Conservation (phyloP, 768 basidiomycete species). For the Tulasnella sp. region DNA sequence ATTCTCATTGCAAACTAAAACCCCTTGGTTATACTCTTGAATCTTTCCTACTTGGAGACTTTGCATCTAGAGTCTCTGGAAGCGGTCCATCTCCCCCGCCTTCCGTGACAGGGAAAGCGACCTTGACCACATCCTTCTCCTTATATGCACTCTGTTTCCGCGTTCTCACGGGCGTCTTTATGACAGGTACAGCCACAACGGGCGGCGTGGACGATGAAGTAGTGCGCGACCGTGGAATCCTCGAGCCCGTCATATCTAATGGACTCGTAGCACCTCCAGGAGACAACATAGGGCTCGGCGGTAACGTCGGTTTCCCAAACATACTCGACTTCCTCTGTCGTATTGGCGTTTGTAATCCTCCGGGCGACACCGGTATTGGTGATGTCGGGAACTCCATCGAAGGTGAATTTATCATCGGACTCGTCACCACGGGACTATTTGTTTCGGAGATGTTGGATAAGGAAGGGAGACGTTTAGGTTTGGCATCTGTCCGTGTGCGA, state of each 20-base stretch:
- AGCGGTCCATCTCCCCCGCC: neutral
- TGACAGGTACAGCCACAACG: too few relatives aligned
- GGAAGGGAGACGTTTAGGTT: neutral
- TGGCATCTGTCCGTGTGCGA: slow-evolving; percentile 4
- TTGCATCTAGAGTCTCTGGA: neutral
- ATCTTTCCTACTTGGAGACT: neutral
- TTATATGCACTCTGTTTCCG: too few relatives aligned
- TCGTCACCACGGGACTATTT: too few relatives aligned
- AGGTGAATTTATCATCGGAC: too few relatives aligned
- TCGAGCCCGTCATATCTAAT: too few relatives aligned
- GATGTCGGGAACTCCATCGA: neutral
- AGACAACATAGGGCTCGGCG: too few relatives aligned
- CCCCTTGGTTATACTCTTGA: neutral
- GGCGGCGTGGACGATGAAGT: too few relatives aligned
- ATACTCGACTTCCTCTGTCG: slow-evolving; percentile 5
- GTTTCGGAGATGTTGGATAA: neutral
- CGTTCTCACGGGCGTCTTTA: too few relatives aligned
- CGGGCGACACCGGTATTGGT: neutral
- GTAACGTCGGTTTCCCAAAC: neutral
- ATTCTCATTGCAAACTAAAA: neutral
- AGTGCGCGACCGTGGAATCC: too few relatives aligned
- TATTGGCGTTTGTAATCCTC: neutral
- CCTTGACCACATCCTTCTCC: neutral
- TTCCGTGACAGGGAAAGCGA: slow-evolving; percentile 6
- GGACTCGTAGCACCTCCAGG: too few relatives aligned